Evolutionary conservation across 257 asterid species (phyloP).

Genomic region (Rhazya stricta): DNA sequence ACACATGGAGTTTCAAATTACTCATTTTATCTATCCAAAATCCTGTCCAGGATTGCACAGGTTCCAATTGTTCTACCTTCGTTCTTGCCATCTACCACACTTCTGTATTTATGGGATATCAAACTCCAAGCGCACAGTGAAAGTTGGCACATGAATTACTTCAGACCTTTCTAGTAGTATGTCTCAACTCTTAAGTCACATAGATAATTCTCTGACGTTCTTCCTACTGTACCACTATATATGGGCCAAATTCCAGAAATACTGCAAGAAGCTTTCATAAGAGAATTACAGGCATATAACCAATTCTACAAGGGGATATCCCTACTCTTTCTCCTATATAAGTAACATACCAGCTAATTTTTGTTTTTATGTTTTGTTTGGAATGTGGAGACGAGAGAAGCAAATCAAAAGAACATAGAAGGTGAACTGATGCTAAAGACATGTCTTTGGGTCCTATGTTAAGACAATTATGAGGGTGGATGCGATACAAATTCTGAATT

Average conservation of each 20-base stretch:
- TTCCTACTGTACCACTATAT: neutral
- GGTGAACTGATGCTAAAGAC: neutral
- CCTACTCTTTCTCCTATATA: no score
- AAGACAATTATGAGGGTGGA: neutral
- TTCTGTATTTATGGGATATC: neutral
- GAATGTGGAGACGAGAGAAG: neutral
- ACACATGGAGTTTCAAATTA: neutral
- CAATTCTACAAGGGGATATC: no score
- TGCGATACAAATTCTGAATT: neutral
- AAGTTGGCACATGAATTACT: neutral
- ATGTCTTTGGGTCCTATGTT: neutral
- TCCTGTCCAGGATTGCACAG: neutral
- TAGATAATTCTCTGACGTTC: neutral
- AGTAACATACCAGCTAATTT: neutral
- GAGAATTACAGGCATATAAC: neutral
- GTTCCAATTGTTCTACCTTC: neutral
- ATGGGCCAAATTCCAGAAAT: neutral
- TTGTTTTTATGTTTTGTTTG: neutral
- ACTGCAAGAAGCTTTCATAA: neutral
- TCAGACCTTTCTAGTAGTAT: neutral
- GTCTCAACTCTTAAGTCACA: neutral
- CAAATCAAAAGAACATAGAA: neutral
- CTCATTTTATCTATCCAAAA: neutral
- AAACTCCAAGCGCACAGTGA: neutral
- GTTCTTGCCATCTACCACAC: neutral